Conservation (phyloP, 768 basidiomycete genomes). For the Tulasnella calospora region DNA sequence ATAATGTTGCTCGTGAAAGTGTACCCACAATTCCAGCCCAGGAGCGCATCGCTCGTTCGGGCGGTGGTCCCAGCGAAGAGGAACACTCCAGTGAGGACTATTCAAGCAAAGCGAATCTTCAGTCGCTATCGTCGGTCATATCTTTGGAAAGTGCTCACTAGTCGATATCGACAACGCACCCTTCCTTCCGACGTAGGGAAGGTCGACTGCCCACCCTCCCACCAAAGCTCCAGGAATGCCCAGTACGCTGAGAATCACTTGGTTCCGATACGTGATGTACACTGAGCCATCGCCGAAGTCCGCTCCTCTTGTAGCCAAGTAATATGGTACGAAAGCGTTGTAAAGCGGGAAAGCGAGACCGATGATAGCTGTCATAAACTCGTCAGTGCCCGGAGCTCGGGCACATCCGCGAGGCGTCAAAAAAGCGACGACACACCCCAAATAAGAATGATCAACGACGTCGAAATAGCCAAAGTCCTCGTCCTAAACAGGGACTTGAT, state of each 20-base stretch:
- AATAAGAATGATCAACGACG: constrained; percentile 51
- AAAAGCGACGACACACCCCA: constrained; percentile 42
- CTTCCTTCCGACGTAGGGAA: constrained; percentile 57
- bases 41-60: constrained; percentile 56
- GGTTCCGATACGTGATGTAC: constrained; percentile 34
- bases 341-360: constrained; percentile 35
- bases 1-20: constrained; percentile 64
- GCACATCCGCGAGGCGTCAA: neutral
- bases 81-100: constrained; percentile 68
- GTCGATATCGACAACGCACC: constrained; percentile 64
- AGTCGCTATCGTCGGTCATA: neutral
- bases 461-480: constrained; percentile 59
- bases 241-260: constrained; percentile 62
- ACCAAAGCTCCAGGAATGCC: constrained; percentile 69
- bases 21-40: constrained; percentile 79
- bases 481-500: constrained; percentile 61
- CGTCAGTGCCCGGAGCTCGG: neutral
- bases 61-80: constrained; percentile 73
- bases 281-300: constrained; percentile 32
- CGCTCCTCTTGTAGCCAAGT: constrained; percentile 29
- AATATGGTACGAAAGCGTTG: constrained; percentile 35
- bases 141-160: constrained; percentile 41
- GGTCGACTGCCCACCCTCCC: constrained; percentile 66
- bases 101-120: neutral
- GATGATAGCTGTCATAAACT: constrained; percentile 29